Conservation (phyloP, 208 protist species). For the Acanthamoeba royreba region DNA sequence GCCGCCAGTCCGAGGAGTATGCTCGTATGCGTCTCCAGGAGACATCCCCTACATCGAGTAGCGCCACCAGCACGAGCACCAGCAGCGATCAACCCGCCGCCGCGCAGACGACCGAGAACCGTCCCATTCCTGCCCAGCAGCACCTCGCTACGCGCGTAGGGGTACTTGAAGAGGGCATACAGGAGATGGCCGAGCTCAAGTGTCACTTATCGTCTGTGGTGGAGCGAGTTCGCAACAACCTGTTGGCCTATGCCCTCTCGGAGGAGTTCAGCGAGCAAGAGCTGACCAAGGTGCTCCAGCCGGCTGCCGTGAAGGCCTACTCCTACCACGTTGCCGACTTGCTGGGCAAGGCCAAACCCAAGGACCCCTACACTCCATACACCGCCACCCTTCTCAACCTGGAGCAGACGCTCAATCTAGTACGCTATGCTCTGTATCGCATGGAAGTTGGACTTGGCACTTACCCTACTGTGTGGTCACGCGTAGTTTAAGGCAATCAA, state of each 20-base stretch:
- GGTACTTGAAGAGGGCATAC: not conserved
- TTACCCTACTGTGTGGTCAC: not conserved
- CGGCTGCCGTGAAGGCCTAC: not conserved
- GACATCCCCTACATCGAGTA: not conserved
- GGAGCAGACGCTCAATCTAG: not conserved
- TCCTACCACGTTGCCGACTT: not conserved
- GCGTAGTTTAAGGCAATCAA: not conserved
- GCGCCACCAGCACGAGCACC: not conserved
- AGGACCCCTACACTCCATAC: not conserved
- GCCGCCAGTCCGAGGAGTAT: not conserved
- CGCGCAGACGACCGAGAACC: too few relatives aligned
- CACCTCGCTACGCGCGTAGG: too few relatives aligned
- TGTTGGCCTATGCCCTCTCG: conserved; percentile 11
- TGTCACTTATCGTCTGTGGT: not conserved
- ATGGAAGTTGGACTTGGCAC: not conserved
- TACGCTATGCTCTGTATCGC: not conserved
- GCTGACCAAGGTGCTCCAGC: not conserved
- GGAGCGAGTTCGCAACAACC: not conserved
- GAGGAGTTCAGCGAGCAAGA: not conserved
- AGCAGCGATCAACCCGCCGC: not conserved
- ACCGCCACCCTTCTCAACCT: not conserved
- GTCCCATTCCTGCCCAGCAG: too few relatives aligned
- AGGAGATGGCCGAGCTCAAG: not conserved
- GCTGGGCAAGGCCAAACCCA: conserved; percentile 1
- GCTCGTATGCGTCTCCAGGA: too few relatives aligned